Evolutionary conservation across 805 yeast genomes (phyloP).

Genomic region (Metschnikowia koreensis): DNA sequence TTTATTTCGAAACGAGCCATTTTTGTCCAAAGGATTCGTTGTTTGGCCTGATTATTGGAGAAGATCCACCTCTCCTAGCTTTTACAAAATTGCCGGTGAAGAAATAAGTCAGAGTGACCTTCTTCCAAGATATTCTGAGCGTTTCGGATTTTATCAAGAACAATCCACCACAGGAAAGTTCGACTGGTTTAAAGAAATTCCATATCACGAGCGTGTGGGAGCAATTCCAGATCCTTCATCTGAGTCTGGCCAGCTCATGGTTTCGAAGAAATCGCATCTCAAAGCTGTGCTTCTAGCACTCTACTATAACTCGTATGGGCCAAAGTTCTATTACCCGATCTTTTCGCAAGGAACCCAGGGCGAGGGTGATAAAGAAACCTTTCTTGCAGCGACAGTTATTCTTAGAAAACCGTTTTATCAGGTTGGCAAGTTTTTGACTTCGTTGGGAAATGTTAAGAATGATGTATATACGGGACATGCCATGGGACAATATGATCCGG

Average conservation of each 20-base stretch:
- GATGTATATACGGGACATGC: slow-evolving; percentile 61
- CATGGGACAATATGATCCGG: slow-evolving; percentile 74
- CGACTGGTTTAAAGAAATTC: slow-evolving; percentile 24
- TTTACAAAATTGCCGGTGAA: slow-evolving; percentile 66
- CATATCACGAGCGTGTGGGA: slow-evolving; percentile 65
- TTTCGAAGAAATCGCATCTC: slow-evolving; percentile 58
- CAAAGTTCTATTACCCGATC: slow-evolving; percentile 40
- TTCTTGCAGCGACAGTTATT: slow-evolving; percentile 63
- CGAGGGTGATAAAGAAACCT: slow-evolving; percentile 83
- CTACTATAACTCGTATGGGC: slow-evolving; percentile 60
- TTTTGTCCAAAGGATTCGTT: slow-evolving; percentile 50
- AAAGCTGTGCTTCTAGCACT: slow-evolving; percentile 56
- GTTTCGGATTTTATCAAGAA: slow-evolving; percentile 12
- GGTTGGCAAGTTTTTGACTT: slow-evolving; percentile 50
- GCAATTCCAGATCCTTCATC: slow-evolving; percentile 68
- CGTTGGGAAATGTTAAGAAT: slow-evolving; percentile 45
- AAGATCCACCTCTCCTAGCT: slow-evolving; percentile 73
- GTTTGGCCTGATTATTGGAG: slow-evolving; percentile 92
- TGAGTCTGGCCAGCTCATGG: slow-evolving; percentile 65
- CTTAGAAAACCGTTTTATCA: slow-evolving; percentile 51
- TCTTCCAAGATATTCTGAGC: slow-evolving; percentile 35
- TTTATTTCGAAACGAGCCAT: slow-evolving; percentile 58
- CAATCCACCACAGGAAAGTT: slow-evolving; percentile 6
- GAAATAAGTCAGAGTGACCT: slow-evolving; percentile 26
- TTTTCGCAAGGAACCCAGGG: slow-evolving; percentile 53